These are phyloP conservation scores for Niebla homalea DNA, from an alignment of 495 filamentous ascomycete genomes.

Conservation along the genomic window DNA sequence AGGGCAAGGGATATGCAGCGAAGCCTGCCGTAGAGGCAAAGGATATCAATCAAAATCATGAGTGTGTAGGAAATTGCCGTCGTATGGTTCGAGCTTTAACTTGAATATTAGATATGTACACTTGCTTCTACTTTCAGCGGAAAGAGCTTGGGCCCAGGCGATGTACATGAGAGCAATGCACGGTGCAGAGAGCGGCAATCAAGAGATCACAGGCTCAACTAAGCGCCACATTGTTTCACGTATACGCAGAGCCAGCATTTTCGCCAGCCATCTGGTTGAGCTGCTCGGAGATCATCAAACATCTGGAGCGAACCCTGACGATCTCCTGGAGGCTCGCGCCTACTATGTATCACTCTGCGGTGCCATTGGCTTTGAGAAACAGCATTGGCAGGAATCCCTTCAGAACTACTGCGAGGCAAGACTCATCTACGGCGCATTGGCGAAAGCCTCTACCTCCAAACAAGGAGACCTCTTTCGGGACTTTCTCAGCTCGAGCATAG, in stretches of 20 bases:
- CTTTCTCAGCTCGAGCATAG: conserved; percentile 68
- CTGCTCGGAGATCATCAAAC: conserved; percentile 44
- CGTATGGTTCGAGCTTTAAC: background rate
- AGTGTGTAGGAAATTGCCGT: conserved; percentile 39
- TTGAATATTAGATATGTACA: conserved; percentile 52
- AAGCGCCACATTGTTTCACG: conserved; percentile 79
- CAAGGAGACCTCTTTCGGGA: conserved; percentile 72
- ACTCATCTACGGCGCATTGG: conserved; percentile 70
- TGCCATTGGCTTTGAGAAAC: conserved; percentile 69
- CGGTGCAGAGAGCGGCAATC: conserved; percentile 53
- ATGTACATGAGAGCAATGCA: conserved; percentile 85
- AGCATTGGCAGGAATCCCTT: conserved; percentile 70
- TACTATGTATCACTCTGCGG: conserved; percentile 66
- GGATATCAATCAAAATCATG: conserved; percentile 62
- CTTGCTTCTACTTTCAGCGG: conserved; percentile 68
- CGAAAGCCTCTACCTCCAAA: conserved; percentile 29
- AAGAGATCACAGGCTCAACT: conserved; percentile 63
- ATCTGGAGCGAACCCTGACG: conserved; percentile 51
- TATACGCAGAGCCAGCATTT: conserved; percentile 60
- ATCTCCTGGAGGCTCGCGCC: conserved; percentile 75
- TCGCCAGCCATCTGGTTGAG: conserved; percentile 53
- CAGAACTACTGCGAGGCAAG: conserved; percentile 59
- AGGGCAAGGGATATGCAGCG: conserved; percentile 68
- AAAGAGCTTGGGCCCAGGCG: conserved; percentile 92
- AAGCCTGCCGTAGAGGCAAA: conserved; percentile 60